A percentile compares a stretch with the other conserved stretches of the same genome.
phyloP scores from a whole-genome alignment of 2,329 filamentous ascomycete genomes.

The Xylaria polymorpha region DNA sequence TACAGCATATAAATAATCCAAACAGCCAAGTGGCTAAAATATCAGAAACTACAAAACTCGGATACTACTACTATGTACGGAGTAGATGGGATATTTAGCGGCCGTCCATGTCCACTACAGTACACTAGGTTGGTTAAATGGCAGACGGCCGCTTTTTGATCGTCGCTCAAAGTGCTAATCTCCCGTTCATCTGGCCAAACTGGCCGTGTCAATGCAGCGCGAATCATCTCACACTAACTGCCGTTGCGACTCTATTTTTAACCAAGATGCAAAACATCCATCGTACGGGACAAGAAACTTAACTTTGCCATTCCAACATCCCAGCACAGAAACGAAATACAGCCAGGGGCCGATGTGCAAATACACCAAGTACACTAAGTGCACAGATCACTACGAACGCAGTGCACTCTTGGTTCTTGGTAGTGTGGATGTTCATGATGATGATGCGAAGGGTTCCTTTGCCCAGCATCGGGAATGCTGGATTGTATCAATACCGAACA shows the following conservation, averaged over 20 bases:
- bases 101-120: not conserved
- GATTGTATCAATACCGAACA: not conserved
- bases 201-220: slow-evolving; percentile 26
- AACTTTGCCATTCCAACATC: not conserved
- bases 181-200: slow-evolving; percentile 17
- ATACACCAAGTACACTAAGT: no score
- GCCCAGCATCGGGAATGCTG: not conserved
- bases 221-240: slow-evolving; percentile 14
- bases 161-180: slow-evolving; percentile 5
- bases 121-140: not conserved
- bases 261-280: slow-evolving; percentile 22
- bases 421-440: not conserved
- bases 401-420: no score
- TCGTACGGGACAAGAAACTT: not conserved
- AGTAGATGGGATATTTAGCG: not conserved
- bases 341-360: not conserved
- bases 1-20: slow-evolving; percentile 4
- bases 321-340: no score
- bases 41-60: not conserved
- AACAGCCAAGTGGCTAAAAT: not conserved
- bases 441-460: not conserved
- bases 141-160: slow-evolving; percentile 7
- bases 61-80: no score
- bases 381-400: not conserved
- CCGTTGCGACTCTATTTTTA: slow-evolving; percentile 38